A percentile compares a stretch with the other conserved stretches of the same genome.
These are phyloP conservation scores for Vigna nakashimae DNA, from an alignment of 306 rosid genomes.

Conservation along the genomic window DNA sequence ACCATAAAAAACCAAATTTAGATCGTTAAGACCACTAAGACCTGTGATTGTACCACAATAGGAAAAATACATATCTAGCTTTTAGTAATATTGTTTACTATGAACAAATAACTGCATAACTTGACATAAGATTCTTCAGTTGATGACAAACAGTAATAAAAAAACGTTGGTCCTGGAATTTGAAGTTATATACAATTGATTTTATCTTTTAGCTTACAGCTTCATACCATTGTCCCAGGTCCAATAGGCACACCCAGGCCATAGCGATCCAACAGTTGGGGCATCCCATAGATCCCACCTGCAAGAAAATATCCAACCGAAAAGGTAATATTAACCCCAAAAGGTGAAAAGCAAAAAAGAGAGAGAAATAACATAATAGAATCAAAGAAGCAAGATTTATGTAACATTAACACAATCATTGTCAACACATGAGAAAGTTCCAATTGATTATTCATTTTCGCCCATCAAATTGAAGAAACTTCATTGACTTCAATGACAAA, in stretches of 20 bases:
- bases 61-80: background rate
- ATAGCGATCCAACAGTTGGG: slow-evolving; percentile 87
- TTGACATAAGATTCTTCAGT: background rate
- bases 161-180: background rate
- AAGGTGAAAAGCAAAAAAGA: slow-evolving; percentile 21
- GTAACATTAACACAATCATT: slow-evolving; percentile 21
- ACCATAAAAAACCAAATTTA: slow-evolving; percentile 4
- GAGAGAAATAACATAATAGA: background rate
- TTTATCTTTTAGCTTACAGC: slow-evolving; percentile 54
- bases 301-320: slow-evolving; percentile 31
- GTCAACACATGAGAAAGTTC: slow-evolving; percentile 14
- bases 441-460: slow-evolving; percentile 3
- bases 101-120: slow-evolving; percentile 19
- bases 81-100: background rate
- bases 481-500: slow-evolving; percentile 11
- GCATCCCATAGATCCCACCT: slow-evolving; percentile 94
- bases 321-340: slow-evolving; percentile 22
- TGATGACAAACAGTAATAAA: background rate
- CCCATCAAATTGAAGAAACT: slow-evolving; percentile 9
- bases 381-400: slow-evolving; percentile 3
- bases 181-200: slow-evolving; percentile 16
- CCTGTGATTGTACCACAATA: slow-evolving; percentile 7
- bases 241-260: slow-evolving; percentile 92
- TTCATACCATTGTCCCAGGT: slow-evolving; percentile 80
- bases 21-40: background rate